A percentile compares a stretch with the other conserved stretches of the same genome.
Conservation (phyloP, 371 early-diverging fungal genomes). For the Phascolomyces articulosus region DNA sequence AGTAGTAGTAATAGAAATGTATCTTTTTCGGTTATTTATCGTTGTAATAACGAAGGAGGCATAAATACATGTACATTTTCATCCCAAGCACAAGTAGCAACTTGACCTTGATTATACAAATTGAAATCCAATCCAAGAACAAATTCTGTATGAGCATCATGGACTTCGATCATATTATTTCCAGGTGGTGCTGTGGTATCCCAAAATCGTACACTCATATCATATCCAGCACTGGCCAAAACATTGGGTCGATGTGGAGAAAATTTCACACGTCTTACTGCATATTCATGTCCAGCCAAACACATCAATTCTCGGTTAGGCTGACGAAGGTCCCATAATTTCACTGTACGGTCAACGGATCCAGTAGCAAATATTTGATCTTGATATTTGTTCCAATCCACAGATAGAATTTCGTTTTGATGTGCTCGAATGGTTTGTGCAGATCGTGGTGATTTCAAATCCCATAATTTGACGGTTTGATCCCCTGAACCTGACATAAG, state of each 20-base stretch:
- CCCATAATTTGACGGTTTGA: slow-evolving; percentile 90
- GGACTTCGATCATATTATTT: slow-evolving; percentile 61
- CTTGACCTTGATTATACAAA: slow-evolving; percentile 79
- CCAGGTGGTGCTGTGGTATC: slow-evolving; percentile 68
- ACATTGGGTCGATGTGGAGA: slow-evolving; percentile 87
- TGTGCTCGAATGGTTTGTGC: slow-evolving; percentile 85
- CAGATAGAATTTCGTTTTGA: slow-evolving; percentile 79
- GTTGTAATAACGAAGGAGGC: slow-evolving; percentile 48
- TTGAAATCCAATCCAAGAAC: slow-evolving; percentile 92
- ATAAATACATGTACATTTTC: slow-evolving; percentile 76
- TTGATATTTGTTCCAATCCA: slow-evolving; percentile 97
- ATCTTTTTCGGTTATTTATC: too few species aligned
- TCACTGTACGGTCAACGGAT: slow-evolving; percentile 85
- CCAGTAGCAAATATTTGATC: slow-evolving; percentile 81
- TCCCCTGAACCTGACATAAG: slow-evolving; percentile 92
- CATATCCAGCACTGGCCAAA: slow-evolving; percentile 85
- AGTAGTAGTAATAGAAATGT: too few species aligned
- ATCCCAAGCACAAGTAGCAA: slow-evolving; percentile 96
- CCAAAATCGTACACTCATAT: slow-evolving; percentile 95
- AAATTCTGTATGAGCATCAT: slow-evolving; percentile 92
- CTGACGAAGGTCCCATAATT: slow-evolving; percentile 89
- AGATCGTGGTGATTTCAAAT: slow-evolving; percentile 69
- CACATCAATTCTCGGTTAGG: slow-evolving; percentile 69
- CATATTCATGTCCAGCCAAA: slow-evolving; percentile 87
- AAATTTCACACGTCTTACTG: slow-evolving; percentile 87